phyloP scores from a whole-genome alignment of 2,329 filamentous ascomycete genomes.

The Stachybotrys elegans region DNA sequence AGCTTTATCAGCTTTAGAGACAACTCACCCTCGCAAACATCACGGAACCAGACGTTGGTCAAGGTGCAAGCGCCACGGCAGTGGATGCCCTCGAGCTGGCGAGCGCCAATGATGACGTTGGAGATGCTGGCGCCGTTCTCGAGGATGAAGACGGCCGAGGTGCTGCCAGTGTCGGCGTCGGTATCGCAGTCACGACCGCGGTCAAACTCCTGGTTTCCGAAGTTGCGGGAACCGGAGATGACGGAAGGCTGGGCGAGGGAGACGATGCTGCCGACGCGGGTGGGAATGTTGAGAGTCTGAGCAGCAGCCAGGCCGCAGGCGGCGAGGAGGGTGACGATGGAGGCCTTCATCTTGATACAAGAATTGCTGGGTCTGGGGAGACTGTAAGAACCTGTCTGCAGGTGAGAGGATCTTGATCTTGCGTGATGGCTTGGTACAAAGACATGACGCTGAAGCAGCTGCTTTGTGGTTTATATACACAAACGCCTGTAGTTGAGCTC shows the following conservation, averaged over 20 bases:
- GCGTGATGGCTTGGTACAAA: too few species aligned
- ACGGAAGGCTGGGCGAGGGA: constrained; percentile 12
- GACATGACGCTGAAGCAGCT: too few species aligned
- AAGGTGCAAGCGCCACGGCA: constrained; percentile 34
- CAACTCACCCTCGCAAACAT: constrained; percentile 28
- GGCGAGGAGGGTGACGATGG: not conserved
- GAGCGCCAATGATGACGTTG: constrained; percentile 36
- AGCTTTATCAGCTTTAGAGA: not conserved
- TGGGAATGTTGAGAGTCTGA: constrained; percentile 17
- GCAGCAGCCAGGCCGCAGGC: constrained; percentile 7
- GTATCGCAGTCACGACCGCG: constrained; percentile 13
- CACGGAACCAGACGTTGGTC: constrained; percentile 38
- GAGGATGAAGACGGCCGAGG: constrained; percentile 31
- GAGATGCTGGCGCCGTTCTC: constrained; percentile 29
- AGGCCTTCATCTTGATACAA: not conserved
- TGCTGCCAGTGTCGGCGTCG: constrained; percentile 13
- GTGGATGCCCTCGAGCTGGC: constrained; percentile 36
- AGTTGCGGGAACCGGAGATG: constrained; percentile 13
- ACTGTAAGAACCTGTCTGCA: too few species aligned
- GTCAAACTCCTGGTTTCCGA: constrained; percentile 15
- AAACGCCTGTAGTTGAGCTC: too few species aligned
- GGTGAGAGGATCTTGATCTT: too few species aligned
- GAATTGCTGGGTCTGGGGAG: too few species aligned
- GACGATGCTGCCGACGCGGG: constrained; percentile 14
- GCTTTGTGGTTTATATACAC: too few species aligned